phyloP scores from a whole-genome alignment of 2,329 filamentous ascomycete genomes.

The Aspergillus pseudotamarii region DNA sequence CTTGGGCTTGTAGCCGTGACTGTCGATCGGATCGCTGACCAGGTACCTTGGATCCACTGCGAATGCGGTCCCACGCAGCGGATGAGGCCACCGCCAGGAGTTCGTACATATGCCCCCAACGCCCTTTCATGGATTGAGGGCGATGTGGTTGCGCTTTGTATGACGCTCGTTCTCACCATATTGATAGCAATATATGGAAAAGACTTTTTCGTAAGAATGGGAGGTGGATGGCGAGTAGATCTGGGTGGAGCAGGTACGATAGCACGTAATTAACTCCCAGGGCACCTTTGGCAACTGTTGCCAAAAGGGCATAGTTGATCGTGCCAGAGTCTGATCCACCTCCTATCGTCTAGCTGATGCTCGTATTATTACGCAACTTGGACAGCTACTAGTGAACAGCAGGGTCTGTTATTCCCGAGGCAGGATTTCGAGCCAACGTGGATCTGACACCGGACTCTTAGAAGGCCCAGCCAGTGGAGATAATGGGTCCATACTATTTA shows the following conservation, averaged over 20 bases:
- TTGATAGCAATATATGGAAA: too few species aligned
- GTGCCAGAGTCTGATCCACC: not conserved
- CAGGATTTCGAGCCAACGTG: not conserved
- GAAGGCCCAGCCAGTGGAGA: not conserved
- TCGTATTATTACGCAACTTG: not conserved
- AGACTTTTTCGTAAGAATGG: not conserved
- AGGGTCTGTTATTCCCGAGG: not conserved
- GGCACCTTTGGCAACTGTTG: not conserved
- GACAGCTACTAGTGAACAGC: not conserved
- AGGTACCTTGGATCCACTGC: not conserved
- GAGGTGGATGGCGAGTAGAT: not conserved
- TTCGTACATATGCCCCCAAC: not conserved
- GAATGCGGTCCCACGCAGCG: not conserved
- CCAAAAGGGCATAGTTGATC: not conserved
- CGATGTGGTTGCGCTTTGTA: not conserved
- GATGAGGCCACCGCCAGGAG: not conserved
- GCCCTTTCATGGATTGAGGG: slow-evolving; percentile 25
- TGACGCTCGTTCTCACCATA: not conserved
- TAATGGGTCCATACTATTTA: not conserved
- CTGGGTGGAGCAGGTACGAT: not conserved
- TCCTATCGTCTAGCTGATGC: not conserved
- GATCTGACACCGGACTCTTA: not conserved
- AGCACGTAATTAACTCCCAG: not conserved
- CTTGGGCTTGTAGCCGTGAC: not conserved
- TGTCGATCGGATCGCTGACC: not conserved